Conservation (phyloP, 2,329 filamentous ascomycete species). For the Penicillium aurantiogriseum region DNA sequence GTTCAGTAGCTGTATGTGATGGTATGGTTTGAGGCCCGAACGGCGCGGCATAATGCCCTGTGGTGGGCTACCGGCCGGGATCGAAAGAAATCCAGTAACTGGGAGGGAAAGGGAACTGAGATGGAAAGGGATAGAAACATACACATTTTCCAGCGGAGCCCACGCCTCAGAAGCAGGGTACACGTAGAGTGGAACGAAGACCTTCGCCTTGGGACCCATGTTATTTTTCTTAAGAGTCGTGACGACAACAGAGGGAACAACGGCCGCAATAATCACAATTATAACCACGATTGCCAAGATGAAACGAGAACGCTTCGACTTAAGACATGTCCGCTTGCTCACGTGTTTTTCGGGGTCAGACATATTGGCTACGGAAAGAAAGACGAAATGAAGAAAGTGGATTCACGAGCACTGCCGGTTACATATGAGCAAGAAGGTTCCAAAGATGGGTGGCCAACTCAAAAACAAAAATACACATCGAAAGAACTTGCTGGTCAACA, state of each 20-base stretch:
- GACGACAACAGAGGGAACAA: conserved; percentile 36
- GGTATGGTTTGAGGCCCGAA: conserved; percentile 9
- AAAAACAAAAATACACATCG: not conserved
- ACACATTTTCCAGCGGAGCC: conserved; percentile 48
- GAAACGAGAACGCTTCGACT: conserved; percentile 31
- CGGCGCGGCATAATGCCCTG: conserved; percentile 12
- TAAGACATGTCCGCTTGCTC: conserved; percentile 30
- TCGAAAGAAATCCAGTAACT: conserved; percentile 3
- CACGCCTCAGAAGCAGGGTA: conserved; percentile 50
- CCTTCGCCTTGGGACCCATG: conserved; percentile 40
- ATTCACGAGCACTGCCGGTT: conserved; percentile 2
- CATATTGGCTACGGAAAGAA: conserved; percentile 12
- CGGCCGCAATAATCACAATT: conserved; percentile 32
- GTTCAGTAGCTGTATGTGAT: conserved; percentile 21
- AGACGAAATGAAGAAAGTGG: conserved; percentile 16
- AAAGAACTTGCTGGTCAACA: not conserved
- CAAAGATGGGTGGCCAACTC: not conserved
- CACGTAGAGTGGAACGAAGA: conserved; percentile 51
- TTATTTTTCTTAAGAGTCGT: conserved; percentile 38
- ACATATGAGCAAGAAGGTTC: conserved; percentile 7
- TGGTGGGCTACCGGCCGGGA: conserved; percentile 11
- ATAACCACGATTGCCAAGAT: conserved; percentile 27
- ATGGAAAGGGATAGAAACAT: conserved; percentile 24
- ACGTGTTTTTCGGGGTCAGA: conserved; percentile 34
- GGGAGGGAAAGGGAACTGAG: not conserved